Evolutionary conservation across 1,284 basidiomycete genomes (phyloP).

Genomic region (Ustilago curta): DNA sequence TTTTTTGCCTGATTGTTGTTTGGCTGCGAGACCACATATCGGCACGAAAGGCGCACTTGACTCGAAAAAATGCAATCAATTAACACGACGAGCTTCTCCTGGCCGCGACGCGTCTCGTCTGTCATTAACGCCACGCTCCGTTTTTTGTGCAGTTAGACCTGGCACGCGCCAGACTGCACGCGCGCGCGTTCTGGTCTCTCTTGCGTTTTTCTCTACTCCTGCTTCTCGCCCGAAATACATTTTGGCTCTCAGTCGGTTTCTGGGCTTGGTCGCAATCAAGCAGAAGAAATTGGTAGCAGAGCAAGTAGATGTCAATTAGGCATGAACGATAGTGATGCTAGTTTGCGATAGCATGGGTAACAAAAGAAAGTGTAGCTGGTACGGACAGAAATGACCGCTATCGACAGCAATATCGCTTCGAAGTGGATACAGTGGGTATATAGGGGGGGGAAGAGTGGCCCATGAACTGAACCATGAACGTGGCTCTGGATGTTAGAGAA

Average conservation of each 20-base stretch:
- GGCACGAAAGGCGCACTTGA: conserved; percentile 12
- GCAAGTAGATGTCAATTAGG: not conserved
- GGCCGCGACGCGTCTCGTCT: conserved; percentile 33
- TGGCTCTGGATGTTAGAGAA: too few species aligned
- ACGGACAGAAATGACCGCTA: not conserved
- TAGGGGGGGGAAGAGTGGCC: not conserved
- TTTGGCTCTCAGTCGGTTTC: not conserved
- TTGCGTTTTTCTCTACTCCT: too few species aligned
- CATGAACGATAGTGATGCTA: conserved; percentile 7
- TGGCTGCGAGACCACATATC: not conserved
- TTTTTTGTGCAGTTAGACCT: not conserved
- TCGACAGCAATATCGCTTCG: not conserved
- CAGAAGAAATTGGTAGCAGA: not conserved
- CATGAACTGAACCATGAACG: too few species aligned
- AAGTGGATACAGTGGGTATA: conserved; percentile 10
- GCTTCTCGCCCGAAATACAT: conserved; percentile 6
- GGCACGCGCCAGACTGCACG: too few species aligned
- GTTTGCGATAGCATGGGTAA: not conserved
- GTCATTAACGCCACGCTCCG: conserved; percentile 35
- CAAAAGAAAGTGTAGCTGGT: not conserved
- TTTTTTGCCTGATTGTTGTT: conserved; percentile 6
- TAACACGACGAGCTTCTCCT: conserved; percentile 31
- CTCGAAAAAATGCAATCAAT: conserved; percentile 32
- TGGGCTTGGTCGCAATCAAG: not conserved
- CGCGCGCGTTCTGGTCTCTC: not conserved